A percentile compares a stretch with the other conserved stretches of the same genome.
Evolutionary conservation across 345 rosid genomes (phyloP).

Genomic region (Eucalyptus erythrocorys): DNA sequence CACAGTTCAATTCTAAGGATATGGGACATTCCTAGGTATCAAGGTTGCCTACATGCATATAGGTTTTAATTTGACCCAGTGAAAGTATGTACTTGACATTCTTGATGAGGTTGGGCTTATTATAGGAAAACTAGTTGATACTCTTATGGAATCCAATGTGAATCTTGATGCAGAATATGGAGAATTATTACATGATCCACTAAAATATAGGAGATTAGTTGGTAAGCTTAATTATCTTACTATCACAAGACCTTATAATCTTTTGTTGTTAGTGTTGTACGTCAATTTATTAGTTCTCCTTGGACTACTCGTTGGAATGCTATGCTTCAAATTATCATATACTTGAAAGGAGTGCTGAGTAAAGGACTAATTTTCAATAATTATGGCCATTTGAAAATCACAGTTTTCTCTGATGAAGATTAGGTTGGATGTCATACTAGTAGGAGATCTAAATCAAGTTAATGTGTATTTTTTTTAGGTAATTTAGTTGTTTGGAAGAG

Average conservation of each 20-base stretch:
- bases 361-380: no score
- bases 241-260: background rate
- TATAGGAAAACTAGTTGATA: background rate
- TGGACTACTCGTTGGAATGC: background rate
- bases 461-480: no score
- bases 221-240: background rate
- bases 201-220: background rate
- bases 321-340: rapidly evolving
- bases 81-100: background rate
- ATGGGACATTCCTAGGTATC: background rate
- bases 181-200: background rate
- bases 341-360: background rate
- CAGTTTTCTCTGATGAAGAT: no score
- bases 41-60: background rate
- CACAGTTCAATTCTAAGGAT: background rate
- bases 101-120: background rate
- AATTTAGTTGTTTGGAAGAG: no score
- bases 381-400: background rate
- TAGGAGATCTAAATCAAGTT: no score
- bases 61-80: rapidly evolving
- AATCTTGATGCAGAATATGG: background rate
- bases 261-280: background rate
- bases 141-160: no score
- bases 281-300: background rate
- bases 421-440: no score